These are phyloP conservation scores for Metschnikowia arizonensis DNA, from an alignment of 805 yeast genomes.

Conservation along the genomic window DNA sequence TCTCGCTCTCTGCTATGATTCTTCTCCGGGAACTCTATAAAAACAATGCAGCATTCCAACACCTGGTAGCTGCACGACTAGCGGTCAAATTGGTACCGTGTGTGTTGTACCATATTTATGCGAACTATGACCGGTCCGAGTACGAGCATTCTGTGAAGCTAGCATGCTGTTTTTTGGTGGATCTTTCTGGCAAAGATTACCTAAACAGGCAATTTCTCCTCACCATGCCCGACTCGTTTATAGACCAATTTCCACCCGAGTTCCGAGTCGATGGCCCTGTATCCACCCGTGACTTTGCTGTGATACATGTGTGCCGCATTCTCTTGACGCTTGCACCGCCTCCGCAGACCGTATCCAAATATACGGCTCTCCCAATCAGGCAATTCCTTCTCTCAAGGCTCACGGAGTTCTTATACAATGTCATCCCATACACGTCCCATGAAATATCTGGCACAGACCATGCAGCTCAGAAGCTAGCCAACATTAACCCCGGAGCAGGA, in stretches of 20 bases:
- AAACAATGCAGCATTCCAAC: slow-evolving; percentile 58
- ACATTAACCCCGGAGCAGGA: slow-evolving; percentile 37
- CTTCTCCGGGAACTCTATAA: slow-evolving; percentile 74
- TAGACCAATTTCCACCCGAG: slow-evolving; percentile 50
- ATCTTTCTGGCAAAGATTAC: slow-evolving; percentile 40
- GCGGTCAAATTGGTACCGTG: slow-evolving; percentile 52
- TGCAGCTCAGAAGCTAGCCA: slow-evolving; percentile 24
- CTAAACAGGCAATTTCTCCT: slow-evolving; percentile 39
- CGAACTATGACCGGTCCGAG: slow-evolving; percentile 38
- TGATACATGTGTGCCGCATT: slow-evolving; percentile 45
- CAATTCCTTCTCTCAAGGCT: slow-evolving; percentile 40
- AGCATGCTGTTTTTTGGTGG: slow-evolving; percentile 49
- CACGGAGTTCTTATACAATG: slow-evolving; percentile 58
- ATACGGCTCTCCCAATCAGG: slow-evolving; percentile 19
- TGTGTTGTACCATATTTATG: slow-evolving; percentile 54
- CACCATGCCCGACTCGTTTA: slow-evolving; percentile 43
- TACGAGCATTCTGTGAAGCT: slow-evolving; percentile 46
- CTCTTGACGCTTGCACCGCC: slow-evolving; percentile 21
- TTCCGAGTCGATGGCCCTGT: slow-evolving; percentile 44
- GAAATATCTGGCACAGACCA: slow-evolving; percentile 16
- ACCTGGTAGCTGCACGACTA: slow-evolving; percentile 34
- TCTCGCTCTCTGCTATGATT: slow-evolving; percentile 59
- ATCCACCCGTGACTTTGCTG: slow-evolving; percentile 61
- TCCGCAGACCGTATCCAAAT: slow-evolving; percentile 10
- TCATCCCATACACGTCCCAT: slow-evolving; percentile 39